Base-by-base conservation (phyloP, 495 filamentous ascomycete species). In the Hypoxylon intermedium region DNA sequence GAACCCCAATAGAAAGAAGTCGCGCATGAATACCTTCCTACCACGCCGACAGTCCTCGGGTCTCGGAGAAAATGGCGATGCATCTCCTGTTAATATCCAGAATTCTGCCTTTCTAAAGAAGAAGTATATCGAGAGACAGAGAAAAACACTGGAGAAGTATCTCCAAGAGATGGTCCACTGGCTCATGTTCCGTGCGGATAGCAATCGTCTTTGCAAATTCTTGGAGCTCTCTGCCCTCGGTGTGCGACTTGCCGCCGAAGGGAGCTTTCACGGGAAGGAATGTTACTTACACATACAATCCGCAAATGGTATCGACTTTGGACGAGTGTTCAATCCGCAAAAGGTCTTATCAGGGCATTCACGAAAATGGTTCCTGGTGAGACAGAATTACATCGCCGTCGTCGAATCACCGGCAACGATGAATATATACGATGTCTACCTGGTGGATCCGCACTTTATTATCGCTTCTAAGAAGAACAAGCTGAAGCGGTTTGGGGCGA, bases 361-460 rank as follows among this genome's bases (percentile, higher is more conserved):
- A 51, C 91, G 92, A 6, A 96, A 96, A 72, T 99, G 94, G 94
- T 99, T 99, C 72, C 78, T 96, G 28, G 93, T 99, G n/a, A 81
- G 94, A 42, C 93, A 98, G 71, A 96, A 91, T 72, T 99, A 98
- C 65, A 87, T 99, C 51, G 93, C 96, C 52, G 98, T 95, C 61
- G 93, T 98, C 34, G 93, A 99, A 70, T 97, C 93, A 0, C 94
- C 94, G 9, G 93, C 98, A 65, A 93, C 93, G 63, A 96, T 97
- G 93, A 95, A 96, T 68, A 96, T 98, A 34, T 98, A 97, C 69
- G 94, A 99, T 76, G 94, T 98, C 60, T 97, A 98, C 69, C 82
- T 99, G 6, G 89, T 97, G 16, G 94, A 99, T 66, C 77, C 89
- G 0, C 83, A 86, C 55, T 99, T 97, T 72, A 79, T 83, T 30